Base-by-base conservation (phyloP, 371 early-diverging fungal species). In the Mortierella polycephala region DNA sequence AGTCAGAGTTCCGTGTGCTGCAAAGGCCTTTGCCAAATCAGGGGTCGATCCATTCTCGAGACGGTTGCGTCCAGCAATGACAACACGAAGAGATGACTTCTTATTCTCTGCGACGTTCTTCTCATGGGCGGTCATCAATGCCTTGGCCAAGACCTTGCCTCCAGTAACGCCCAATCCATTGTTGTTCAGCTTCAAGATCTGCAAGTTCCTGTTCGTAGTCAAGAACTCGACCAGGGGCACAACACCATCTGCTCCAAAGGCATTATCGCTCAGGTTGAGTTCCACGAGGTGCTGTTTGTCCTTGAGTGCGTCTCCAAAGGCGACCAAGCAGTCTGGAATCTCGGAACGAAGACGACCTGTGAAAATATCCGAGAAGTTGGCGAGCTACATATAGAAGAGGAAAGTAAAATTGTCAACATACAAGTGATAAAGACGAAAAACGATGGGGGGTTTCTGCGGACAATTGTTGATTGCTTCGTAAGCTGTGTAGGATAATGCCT, bases 211-310 rank as follows among this genome's bases (percentile, higher is more conserved):
- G 80, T 90, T 94, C 73, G 94, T 90, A 77, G 88, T 87, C 56
- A 98, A 76, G 58, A 97, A 95, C 18, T 91, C 88, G 40, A 92
- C 87, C 85, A 98, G 85, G 5, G 98, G 96, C 54, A 89, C 87
- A 49, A 96, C 95, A 46, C 98, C 98, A 57, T 93, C 91, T 18
- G 98, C 98, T 4, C 99, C 99, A 84, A 99, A 99, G 4, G 99
- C 99, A 71, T 99, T 99, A 83, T 99, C 98, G n/a, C 93, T 94
- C 45, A 97, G 79, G 84, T 98, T 93, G 52, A 98, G 85, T 69
- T 93, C 92, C 21, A 88, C 77, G 42, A 98, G 87, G 52, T 88
- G 75, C 21, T 89, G 87, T 67, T 94, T 90, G 76, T 93, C 91
- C 60, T 87, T 87, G 60, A 98, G 85, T 1, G 96, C 95, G 64